phyloP scores from a whole-genome alignment of 176 grass and related monocot species.

The Coix lacrymajobi region DNA sequence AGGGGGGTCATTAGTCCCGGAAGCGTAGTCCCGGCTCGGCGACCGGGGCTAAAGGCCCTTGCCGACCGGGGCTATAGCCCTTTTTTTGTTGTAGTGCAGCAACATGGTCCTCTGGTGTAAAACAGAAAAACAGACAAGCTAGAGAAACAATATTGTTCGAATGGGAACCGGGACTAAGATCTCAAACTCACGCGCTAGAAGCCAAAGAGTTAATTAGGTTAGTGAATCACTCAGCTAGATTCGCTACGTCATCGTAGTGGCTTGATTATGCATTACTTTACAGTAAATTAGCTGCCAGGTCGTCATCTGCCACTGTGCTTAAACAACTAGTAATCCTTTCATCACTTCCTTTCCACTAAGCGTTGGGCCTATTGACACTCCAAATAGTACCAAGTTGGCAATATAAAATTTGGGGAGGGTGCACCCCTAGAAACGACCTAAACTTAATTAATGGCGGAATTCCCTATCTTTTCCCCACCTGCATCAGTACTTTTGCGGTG shows the following conservation, averaged over 20 bases:
- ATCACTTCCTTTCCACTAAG: not conserved
- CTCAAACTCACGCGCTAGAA: not conserved
- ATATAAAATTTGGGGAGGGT: slow-evolving; percentile 28
- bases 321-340: slow-evolving; percentile 16
- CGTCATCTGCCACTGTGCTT: slow-evolving; percentile 20
- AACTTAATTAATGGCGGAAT: slow-evolving; percentile 26
- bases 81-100: too few species aligned
- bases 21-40: too few species aligned
- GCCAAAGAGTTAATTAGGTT: not conserved
- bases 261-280: slow-evolving; percentile 10
- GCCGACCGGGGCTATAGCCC: too few species aligned
- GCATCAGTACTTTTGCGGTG: slow-evolving; percentile 31
- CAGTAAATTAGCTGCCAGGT: slow-evolving; percentile 24
- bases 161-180: not conserved
- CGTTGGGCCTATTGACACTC: not conserved
- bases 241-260: slow-evolving; percentile 21
- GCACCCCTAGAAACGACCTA: slow-evolving; percentile 26
- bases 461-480: slow-evolving; percentile 1
- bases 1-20: too few species aligned
- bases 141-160: slow-evolving; percentile 1
- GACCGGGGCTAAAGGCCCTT: too few species aligned
- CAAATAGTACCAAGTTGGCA: slow-evolving; percentile 31
- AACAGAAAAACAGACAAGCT: not conserved
- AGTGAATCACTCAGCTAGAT: slow-evolving; percentile 27
- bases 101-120: not conserved